Evolutionary conservation across 345 rosid species (phyloP), one percentile per base, ranked within the genome.

Genomic region (Geranium brycei): DNA sequence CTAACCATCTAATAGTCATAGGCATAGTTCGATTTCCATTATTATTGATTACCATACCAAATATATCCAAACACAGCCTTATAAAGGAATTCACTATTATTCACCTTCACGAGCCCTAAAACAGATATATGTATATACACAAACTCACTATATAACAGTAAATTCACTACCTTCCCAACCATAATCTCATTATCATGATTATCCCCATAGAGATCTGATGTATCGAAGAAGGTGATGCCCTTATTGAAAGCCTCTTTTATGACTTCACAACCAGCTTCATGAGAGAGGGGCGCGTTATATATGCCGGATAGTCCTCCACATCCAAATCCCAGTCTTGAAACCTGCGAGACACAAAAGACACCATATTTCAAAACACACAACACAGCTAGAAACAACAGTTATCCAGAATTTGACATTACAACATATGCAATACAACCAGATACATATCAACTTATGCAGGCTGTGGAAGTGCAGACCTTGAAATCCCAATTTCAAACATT

Each of bases 191-290:
- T 79, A 58, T 81, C 61, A 62, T 77, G 72, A 31, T 76, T 32
- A 10, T 64, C 40, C 8, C 85, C 80, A 59, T 81, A 81, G 16
- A 62, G 0, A 61, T 81, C 76, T 0, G 89, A 17, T 28, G 81
- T 76, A 61, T 79, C 82, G 5, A 81, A 79, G 70, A 79, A 75
- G 55, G 84, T 79, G 71, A 84, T 66, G n/a, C 82, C 85, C 41
- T 41, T 72, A n/a, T 17, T 3, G 31, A 74, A 84, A n/a, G 76
- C 82, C 56, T 71, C 71, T 60, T 71, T 76, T 58, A 78, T 58
- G 41, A 78, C 14, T 2, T 74, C 64, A 71, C 77, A 73, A 58
- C 83, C 85, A 19, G 59, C 85, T 73, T 80, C 83, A 66, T 73
- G 83, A 19, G 82, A 57, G 7, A 81, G 75, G 61, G 82, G 81